These are phyloP conservation scores for Pyricularia sp. DNA, from an alignment of 2,329 filamentous ascomycete genomes.

Conservation along the genomic window DNA sequence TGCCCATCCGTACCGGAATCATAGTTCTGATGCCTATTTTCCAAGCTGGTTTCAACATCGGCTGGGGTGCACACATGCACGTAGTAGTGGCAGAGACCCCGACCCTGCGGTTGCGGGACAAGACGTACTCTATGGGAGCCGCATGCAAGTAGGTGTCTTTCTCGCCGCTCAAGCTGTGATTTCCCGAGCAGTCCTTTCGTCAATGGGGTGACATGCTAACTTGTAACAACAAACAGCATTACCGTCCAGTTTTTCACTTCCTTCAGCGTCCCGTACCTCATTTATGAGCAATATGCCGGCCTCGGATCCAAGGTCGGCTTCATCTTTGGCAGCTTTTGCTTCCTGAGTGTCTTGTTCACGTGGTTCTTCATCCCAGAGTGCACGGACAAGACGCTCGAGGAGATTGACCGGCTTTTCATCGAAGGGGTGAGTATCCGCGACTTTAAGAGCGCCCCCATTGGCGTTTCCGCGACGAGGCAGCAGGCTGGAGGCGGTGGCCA, in stretches of 20 bases:
- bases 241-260: slow-evolving; percentile 10
- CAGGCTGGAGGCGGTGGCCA: background rate
- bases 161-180: background rate
- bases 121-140: slow-evolving; percentile 11
- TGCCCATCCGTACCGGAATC: background rate
- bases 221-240: slow-evolving; percentile 15
- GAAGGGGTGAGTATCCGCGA: slow-evolving; percentile 1
- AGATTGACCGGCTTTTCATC: slow-evolving; percentile 9
- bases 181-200: no score
- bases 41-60: slow-evolving; percentile 16
- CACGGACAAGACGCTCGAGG: slow-evolving; percentile 4
- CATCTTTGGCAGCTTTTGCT: slow-evolving; percentile 7
- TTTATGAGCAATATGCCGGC: slow-evolving; percentile 6
- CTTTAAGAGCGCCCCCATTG: background rate
- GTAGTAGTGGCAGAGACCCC: slow-evolving; percentile 22
- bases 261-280: slow-evolving; percentile 5
- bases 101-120: slow-evolving; percentile 17
- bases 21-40: slow-evolving; percentile 21
- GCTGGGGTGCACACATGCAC: slow-evolving; percentile 22
- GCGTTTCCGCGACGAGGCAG: background rate
- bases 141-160: background rate
- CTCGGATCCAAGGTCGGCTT: slow-evolving; percentile 7
- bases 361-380: slow-evolving; percentile 4
- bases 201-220: slow-evolving; percentile 6
- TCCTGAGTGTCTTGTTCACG: background rate